Evolutionary conservation across 73 alveolate species (phyloP).

Genomic region (Paramecium octaurelia): DNA sequence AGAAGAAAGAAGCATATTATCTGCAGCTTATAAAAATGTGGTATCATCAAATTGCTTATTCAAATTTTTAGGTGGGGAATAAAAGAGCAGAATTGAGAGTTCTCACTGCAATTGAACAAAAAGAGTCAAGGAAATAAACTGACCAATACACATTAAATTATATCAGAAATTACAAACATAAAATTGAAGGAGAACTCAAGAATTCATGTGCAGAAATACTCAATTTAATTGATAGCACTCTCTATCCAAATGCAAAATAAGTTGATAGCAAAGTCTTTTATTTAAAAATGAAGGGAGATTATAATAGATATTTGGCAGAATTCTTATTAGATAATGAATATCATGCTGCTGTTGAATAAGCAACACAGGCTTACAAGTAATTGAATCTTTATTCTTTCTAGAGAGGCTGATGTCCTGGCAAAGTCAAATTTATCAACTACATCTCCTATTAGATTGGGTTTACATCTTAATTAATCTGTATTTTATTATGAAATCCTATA

Average conservation of each 20-base stretch:
- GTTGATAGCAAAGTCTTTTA: slow-evolving; percentile 86
- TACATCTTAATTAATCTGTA: slow-evolving; percentile 89
- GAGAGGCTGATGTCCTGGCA: slow-evolving; percentile 85
- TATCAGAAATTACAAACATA: slow-evolving; percentile 77
- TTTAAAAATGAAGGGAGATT: slow-evolving; percentile 95
- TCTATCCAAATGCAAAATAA: slow-evolving; percentile 70
- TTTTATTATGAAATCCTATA: slow-evolving; percentile 89
- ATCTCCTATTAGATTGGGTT: slow-evolving; percentile 92
- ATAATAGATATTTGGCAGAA: slow-evolving; percentile 92
- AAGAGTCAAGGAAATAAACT: slow-evolving; percentile 77
- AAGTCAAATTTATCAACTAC: slow-evolving; percentile 76
- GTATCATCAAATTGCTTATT: slow-evolving; percentile 34
- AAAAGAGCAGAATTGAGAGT: slow-evolving; percentile 90
- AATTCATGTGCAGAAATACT: slow-evolving; percentile 76
- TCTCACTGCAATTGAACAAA: slow-evolving; percentile 78
- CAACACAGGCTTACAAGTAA: slow-evolving; percentile 81
- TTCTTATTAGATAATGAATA: slow-evolving; percentile 80
- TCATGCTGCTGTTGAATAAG: slow-evolving; percentile 77
- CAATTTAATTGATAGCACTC: slow-evolving; percentile 69
- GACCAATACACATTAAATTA: slow-evolving; percentile 72
- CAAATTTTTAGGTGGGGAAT: slow-evolving; percentile 83
- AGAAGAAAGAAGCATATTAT: slow-evolving; percentile 86
- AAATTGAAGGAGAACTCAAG: slow-evolving; percentile 80
- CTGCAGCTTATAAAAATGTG: slow-evolving; percentile 88
- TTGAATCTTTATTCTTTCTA: neutral